These are phyloP conservation scores for Striga hermonthica DNA, from an alignment of 305 asterid species.

Conservation along the genomic window DNA sequence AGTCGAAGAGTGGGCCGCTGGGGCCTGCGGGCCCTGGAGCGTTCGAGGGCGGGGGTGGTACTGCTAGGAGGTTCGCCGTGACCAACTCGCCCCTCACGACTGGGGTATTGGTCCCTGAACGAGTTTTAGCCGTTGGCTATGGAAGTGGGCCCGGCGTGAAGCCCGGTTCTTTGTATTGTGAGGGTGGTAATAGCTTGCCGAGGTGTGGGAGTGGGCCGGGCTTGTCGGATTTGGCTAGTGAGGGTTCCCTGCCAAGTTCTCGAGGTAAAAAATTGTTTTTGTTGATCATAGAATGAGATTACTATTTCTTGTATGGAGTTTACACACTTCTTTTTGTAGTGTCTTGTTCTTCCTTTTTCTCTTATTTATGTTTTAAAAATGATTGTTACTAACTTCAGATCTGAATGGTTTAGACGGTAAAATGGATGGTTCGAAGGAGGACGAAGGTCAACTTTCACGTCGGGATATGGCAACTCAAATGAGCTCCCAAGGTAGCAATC, in stretches of 20 bases:
- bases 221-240: constrained; percentile 50
- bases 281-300: not conserved
- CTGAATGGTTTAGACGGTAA: too few relatives aligned
- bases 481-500: constrained; percentile 74
- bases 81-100: constrained; percentile 67
- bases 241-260: constrained; percentile 44
- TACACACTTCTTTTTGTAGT: too few relatives aligned
- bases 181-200: constrained; percentile 27
- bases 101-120: constrained; percentile 68
- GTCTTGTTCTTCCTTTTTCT: too few relatives aligned
- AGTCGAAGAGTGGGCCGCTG: constrained; percentile 89
- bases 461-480: constrained; percentile 92
- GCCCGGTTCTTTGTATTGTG: constrained; percentile 36
- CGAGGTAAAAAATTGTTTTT: constrained; percentile 42
- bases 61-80: constrained; percentile 38
- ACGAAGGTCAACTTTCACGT: constrained; percentile 38
- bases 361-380: too few relatives aligned
- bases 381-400: too few relatives aligned
- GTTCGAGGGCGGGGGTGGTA: constrained; percentile 41
- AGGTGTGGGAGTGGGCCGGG: constrained; percentile 47
- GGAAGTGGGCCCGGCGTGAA: constrained; percentile 28
- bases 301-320: too few relatives aligned
- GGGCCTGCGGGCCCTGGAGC: constrained; percentile 48
- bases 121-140: constrained; percentile 56
- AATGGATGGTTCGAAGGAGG: not conserved